These are phyloP conservation scores for Lentinula raphanica DNA, from an alignment of 768 basidiomycete species.

Conservation along the genomic window DNA sequence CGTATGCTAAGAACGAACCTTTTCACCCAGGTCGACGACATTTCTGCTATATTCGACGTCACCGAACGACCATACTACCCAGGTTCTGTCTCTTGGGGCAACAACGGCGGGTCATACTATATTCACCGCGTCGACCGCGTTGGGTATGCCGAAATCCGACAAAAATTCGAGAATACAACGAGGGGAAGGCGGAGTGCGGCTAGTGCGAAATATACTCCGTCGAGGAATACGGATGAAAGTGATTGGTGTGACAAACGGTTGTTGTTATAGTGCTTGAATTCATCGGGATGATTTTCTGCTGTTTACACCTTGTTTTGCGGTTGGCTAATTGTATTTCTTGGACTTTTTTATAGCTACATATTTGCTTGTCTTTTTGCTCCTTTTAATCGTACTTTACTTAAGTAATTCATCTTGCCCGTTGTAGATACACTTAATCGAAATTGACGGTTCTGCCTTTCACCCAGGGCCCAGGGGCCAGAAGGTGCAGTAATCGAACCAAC, in stretches of 20 bases:
- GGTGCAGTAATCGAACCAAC: too few species aligned
- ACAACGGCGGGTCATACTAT: conserved; percentile 64
- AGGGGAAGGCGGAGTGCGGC: conserved; percentile 17
- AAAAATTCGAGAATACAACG: conserved; percentile 48
- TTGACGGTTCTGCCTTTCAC: too few species aligned
- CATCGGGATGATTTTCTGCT: too few species aligned
- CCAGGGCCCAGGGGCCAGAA: too few species aligned
- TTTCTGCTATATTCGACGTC: conserved; percentile 78
- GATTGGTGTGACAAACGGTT: conserved; percentile 3
- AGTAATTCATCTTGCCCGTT: too few species aligned
- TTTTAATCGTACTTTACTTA: too few species aligned
- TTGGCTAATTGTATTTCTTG: background rate
- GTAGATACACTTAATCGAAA: too few species aligned
- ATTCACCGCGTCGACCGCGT: conserved; percentile 72
- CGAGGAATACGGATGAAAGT: conserved; percentile 1
- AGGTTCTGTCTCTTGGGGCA: conserved; percentile 81
- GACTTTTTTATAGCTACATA: background rate
- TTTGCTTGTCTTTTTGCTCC: background rate
- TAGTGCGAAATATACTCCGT: background rate
- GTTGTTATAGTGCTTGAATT: background rate
- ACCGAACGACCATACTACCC: conserved; percentile 61
- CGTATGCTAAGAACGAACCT: conserved; percentile 2
- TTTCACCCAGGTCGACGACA: conserved; percentile 62
- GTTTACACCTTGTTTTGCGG: background rate
- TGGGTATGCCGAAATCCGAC: conserved; percentile 57